These are phyloP conservation scores for Botrytis elliptica DNA, from an alignment of 2,329 filamentous ascomycete species.

Conservation along the genomic window DNA sequence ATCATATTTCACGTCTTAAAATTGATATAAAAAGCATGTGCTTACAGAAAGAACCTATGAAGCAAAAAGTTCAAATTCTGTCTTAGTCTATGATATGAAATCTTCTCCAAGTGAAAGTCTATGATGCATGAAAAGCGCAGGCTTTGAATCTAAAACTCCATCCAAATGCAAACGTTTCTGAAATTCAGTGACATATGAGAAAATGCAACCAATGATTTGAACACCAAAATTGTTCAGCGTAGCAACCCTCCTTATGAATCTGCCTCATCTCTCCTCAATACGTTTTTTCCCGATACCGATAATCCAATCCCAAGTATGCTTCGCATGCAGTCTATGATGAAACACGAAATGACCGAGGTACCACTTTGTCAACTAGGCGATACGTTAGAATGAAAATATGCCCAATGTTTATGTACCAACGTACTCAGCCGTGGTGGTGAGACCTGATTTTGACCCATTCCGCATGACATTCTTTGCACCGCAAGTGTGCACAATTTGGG, in stretches of 20 bases:
- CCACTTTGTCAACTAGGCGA: background rate
- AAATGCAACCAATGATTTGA: background rate
- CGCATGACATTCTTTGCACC: background rate
- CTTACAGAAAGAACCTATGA: background rate
- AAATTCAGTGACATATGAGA: background rate
- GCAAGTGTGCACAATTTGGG: background rate
- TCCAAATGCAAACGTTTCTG: background rate
- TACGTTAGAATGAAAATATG: background rate
- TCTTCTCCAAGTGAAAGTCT: background rate
- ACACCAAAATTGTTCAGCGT: background rate
- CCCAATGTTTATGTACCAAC: background rate
- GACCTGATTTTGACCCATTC: background rate
- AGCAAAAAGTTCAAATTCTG: background rate
- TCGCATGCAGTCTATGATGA: background rate
- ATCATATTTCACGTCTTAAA: no score
- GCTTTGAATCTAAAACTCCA: background rate
- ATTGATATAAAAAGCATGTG: background rate
- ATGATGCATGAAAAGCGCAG: background rate
- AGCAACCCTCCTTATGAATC: background rate
- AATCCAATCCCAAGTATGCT: background rate
- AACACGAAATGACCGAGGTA: background rate
- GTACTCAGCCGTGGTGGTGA: slow-evolving; percentile 2
- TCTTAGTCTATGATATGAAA: background rate
- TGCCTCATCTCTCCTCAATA: background rate
- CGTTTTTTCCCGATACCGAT: background rate